Evolutionary conservation across 2,329 filamentous ascomycete genomes (phyloP).

Genomic region (Colletotrichum spinosum): DNA sequence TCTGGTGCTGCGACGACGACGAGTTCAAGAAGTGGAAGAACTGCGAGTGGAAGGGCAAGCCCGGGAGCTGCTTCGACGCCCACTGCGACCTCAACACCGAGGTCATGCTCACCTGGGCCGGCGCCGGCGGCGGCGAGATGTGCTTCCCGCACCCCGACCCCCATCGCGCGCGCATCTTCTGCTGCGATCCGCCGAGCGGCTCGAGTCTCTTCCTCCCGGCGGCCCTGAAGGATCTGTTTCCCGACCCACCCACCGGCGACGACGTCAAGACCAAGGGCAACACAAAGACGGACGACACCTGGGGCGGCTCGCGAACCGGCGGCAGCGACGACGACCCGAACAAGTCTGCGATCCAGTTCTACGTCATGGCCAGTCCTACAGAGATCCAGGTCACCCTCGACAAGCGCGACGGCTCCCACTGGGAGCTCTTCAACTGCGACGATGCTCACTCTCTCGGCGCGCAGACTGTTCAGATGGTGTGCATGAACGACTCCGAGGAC

Average conservation of each 20-base stretch:
- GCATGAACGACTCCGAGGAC: not conserved
- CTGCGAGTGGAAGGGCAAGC: too few species aligned
- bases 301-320: slow-evolving; percentile 42
- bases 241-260: slow-evolving; percentile 42
- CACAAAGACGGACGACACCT: slow-evolving; percentile 43
- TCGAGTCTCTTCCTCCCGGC: slow-evolving; percentile 49
- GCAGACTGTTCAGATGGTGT: slow-evolving; percentile 22
- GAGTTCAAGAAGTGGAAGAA: too few species aligned
- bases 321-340: slow-evolving; percentile 42
- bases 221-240: slow-evolving; percentile 49
- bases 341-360: slow-evolving; percentile 47
- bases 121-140: too few species aligned
- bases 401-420: slow-evolving; percentile 57
- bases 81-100: too few species aligned
- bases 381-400: slow-evolving; percentile 49
- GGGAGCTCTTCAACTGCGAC: slow-evolving; percentile 54
- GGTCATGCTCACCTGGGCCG: too few species aligned
- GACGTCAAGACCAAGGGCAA: slow-evolving; percentile 37
- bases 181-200: slow-evolving; percentile 42
- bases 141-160: too few species aligned
- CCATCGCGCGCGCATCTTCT: not conserved
- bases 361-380: slow-evolving; percentile 47
- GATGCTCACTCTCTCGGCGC: slow-evolving; percentile 29
- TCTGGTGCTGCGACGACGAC: too few species aligned
- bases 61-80: too few species aligned